phyloP scores from a whole-genome alignment of 1,284 basidiomycete genomes.

The Xerocomus amazonicus region DNA sequence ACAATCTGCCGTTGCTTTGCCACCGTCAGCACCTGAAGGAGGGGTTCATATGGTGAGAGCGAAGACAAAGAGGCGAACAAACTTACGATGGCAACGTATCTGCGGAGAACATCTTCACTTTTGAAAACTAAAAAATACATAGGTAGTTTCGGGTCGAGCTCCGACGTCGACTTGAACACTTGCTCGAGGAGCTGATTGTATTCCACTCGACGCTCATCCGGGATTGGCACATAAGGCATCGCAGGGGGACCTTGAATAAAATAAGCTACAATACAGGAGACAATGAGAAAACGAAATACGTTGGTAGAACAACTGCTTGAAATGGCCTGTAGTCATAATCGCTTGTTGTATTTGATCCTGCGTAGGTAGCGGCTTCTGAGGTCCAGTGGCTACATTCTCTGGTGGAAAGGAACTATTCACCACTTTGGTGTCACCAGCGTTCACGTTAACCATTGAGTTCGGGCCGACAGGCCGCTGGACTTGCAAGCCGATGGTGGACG shows the following conservation, averaged over 20 bases:
- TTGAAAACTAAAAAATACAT: constrained; percentile 45
- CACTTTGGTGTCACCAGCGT: constrained; percentile 23
- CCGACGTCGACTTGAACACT: constrained; percentile 39
- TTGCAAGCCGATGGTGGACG: constrained; percentile 14
- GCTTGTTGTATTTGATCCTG: constrained; percentile 34
- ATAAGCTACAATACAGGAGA: constrained; percentile 15
- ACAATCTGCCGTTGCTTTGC: constrained; percentile 49
- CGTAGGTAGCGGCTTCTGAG: constrained; percentile 21
- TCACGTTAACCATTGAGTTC: constrained; percentile 14
- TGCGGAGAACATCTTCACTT: constrained; percentile 44
- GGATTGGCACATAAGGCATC: constrained; percentile 38
- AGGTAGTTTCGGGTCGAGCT: constrained; percentile 50
- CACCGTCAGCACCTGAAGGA: constrained; percentile 46
- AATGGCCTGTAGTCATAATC: constrained; percentile 28
- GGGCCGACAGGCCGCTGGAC: constrained; percentile 20
- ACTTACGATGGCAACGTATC: constrained; percentile 52
- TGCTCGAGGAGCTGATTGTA: constrained; percentile 51
- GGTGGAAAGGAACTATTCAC: constrained; percentile 12
- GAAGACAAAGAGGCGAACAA: constrained; percentile 16
- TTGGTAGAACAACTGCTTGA: constrained; percentile 33
- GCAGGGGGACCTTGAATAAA: constrained; percentile 17
- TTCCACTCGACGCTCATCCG: constrained; percentile 49
- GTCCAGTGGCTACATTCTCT: constrained; percentile 9
- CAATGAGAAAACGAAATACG: constrained; percentile 31
- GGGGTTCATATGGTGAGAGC: constrained; percentile 7